A percentile compares a stretch with the other conserved stretches of the same genome.
Conservation (phyloP, 352 stramenopile species). For the Globisporangium cystogenes region DNA sequence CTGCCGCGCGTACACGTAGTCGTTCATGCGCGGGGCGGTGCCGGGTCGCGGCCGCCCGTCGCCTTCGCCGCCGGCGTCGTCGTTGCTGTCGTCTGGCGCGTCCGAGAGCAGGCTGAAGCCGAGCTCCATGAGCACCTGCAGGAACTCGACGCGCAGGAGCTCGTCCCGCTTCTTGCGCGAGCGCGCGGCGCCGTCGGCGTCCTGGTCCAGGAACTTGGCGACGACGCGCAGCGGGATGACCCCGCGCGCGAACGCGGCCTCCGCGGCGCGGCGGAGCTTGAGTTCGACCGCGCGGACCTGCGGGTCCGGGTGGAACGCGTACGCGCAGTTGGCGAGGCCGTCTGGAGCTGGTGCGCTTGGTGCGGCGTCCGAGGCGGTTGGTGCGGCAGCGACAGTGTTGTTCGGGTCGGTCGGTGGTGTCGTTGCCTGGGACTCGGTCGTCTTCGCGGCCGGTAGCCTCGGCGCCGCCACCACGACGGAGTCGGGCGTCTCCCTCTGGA, state of each 20-base stretch:
- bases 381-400: not conserved
- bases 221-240: slow-evolving; percentile 67
- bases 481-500: not conserved
- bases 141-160: slow-evolving; percentile 84
- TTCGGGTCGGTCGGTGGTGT: not conserved
- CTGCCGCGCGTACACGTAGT: slow-evolving; percentile 78
- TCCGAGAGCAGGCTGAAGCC: slow-evolving; percentile 80
- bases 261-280: slow-evolving; percentile 70
- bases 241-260: slow-evolving; percentile 64
- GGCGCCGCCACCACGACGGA: not conserved
- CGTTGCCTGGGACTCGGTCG: not conserved
- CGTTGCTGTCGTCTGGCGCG: slow-evolving; percentile 21
- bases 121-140: slow-evolving; percentile 92
- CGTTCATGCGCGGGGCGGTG: slow-evolving; percentile 50
- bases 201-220: slow-evolving; percentile 59
- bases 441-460: not conserved
- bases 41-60: not conserved
- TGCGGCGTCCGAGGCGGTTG: not conserved
- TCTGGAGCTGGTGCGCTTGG: not conserved
- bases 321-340: slow-evolving; percentile 55
- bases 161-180: slow-evolving; percentile 22
- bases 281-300: slow-evolving; percentile 80
- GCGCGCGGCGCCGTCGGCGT: slow-evolving; percentile 19
- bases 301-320: slow-evolving; percentile 76
- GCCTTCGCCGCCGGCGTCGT: slow-evolving; percentile 2